Evolutionary conservation across 129 eudicot genomes (phyloP), one percentile per base, ranked within the genome.

Genomic region (Artemisia annua): DNA sequence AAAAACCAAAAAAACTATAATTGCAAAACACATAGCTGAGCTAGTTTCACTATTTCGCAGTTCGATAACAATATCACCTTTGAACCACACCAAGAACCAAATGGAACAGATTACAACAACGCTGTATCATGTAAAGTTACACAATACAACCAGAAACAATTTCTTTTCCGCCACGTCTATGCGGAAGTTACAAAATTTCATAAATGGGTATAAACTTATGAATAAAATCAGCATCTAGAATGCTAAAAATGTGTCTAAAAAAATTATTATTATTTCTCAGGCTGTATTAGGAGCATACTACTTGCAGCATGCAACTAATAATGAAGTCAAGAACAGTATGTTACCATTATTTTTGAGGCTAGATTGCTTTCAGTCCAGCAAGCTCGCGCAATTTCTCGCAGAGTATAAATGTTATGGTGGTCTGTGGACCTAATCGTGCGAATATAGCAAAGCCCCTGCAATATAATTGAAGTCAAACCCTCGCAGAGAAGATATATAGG

Each of bases 341-440:
- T 39, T 39, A 39, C 11, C 46, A 39, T 39, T 39, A 39, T 1
- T 39, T 52, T 65, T 44, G 48, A 70, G 67, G 26, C 78, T 87
- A 89, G 32, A 94, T 82, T 72, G 96, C 92, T 83, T 84, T 85
- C 48, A 94, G 62, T 75, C 98, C 98, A 18, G 91, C 84, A 52
- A 94, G 63, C 72, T 88, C 96, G 1, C 97, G 90, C 63, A 94
- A 85, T 87, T 94, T 87, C 90, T 94, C 98, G n/a, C 92, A 94
- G 17, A 90, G 52, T 78, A 94, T 69, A 30, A 90, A 88, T 49
- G 97, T 94, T 57, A 94, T 90, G n/a, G 90, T 90, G 3, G 98
- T 94, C 60, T 94, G 98, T 39, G 97, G 97, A 48, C 91, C 98
- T 84, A 94, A 79, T 78, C 97, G 85, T 26, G 98, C 96, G 19